Evolutionary conservation across 78 protist genomes (phyloP), one percentile per base, ranked within the genome.

Genomic region (Monosiga brevicollis): DNA sequence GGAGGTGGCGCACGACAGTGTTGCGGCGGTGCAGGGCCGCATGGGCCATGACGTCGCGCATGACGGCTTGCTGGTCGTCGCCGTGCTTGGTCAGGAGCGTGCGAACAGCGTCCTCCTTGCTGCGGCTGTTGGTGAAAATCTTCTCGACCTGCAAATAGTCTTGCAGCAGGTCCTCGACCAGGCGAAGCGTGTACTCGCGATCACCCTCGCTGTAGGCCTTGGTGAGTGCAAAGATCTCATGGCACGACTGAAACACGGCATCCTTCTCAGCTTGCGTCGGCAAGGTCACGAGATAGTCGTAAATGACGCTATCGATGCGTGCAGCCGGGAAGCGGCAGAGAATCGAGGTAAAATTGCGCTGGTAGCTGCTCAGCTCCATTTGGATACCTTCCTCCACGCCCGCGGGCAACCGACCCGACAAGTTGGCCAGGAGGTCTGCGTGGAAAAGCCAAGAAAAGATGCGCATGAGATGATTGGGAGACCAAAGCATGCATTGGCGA

Each of bases 71-170:
- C n/a, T 25, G 38, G 32, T 76, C 73, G 32, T 39, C 77, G n/a
- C 40, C 35, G 42, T 34, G 42, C 49, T 73, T 43, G 43, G 42
- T 32, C 32, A 73, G 83, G 36, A 85, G 78, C 41, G 29, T 41
- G 54, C 37, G 1, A 34, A 85, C 40, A 1, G 43, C 80, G 42
- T 79, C 84, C 40, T 85, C 79, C n/a, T 36, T 70, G 25, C 35
- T 0, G 72, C 62, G 1, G 43, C 24, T 42, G 34, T 11, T 36
- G 54, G 2, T 35, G 43, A 55, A 86, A 38, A 43, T 54, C 36
- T 2, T n/a, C 82, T 84, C 91, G 24, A 86, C 87, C 11, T 74
- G 79, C 26, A 75, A n/a, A 81, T 73, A 89, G 62, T 34, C 36
- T 35, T 36, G 34, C 6, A 85, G 54, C 74, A 85, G 84, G 20